These are phyloP conservation scores for Naganishia randhawae DNA, from an alignment of 768 basidiomycete genomes.

Conservation along the genomic window DNA sequence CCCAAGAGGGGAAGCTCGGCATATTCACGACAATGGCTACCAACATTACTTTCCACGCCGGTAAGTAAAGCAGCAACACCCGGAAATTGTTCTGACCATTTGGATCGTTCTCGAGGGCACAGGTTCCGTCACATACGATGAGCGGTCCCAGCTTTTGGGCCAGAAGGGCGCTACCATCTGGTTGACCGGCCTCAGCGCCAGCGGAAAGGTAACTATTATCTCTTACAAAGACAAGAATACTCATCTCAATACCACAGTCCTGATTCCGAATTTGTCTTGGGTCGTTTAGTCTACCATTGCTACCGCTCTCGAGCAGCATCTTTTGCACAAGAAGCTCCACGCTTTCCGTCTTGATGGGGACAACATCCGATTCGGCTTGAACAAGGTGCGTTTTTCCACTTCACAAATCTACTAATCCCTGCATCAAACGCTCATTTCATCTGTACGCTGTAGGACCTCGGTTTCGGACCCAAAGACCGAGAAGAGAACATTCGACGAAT, in stretches of 20 bases:
- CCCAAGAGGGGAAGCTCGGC: neutral
- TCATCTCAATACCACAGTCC: constrained; percentile 28
- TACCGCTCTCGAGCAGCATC: constrained; percentile 91
- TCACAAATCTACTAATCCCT: neutral
- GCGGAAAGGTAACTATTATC: constrained; percentile 71
- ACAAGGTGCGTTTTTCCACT: constrained; percentile 58
- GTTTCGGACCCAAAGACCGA: constrained; percentile 84
- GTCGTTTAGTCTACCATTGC: constrained; percentile 84
- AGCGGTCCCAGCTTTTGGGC: constrained; percentile 64
- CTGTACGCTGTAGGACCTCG: constrained; percentile 60
- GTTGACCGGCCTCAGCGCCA: constrained; percentile 92
- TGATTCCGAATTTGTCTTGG: too few relatives aligned
- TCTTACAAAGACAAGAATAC: neutral
- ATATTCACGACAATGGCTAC: constrained; percentile 45
- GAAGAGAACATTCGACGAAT: constrained; percentile 83
- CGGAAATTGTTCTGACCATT: neutral
- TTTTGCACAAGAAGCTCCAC: constrained; percentile 79
- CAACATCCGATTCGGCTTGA: constrained; percentile 82
- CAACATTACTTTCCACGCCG: constrained; percentile 55
- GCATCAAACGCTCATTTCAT: neutral
- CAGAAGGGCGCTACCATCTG: constrained; percentile 91
- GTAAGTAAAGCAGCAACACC: constrained; percentile 32
- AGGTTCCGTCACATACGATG: constrained; percentile 69
- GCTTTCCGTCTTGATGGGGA: constrained; percentile 93
- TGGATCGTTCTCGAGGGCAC: constrained; percentile 1